Evolutionary conservation across 306 rosid genomes (phyloP).

Genomic region (Cotoneaster glaucophyllus): DNA sequence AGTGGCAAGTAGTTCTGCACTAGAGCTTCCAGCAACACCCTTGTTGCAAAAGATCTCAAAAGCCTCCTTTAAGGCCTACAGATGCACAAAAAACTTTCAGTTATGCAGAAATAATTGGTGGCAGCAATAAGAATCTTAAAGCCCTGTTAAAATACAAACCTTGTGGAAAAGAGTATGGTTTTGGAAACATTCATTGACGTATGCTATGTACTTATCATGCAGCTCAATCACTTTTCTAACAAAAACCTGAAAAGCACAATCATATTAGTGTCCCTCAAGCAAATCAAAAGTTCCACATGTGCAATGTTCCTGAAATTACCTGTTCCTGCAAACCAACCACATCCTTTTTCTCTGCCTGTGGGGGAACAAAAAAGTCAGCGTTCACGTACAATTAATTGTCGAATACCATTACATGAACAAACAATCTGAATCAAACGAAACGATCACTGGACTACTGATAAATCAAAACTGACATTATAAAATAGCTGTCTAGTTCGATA

Average conservation of each 20-base stretch:
- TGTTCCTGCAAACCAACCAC: slow-evolving; percentile 56
- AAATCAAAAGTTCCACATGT: slow-evolving; percentile 6
- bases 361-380: slow-evolving; percentile 20
- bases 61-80: slow-evolving; percentile 47
- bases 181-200: slow-evolving; percentile 79
- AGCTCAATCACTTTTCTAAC: slow-evolving; percentile 52
- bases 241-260: slow-evolving; percentile 39
- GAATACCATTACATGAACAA: background rate
- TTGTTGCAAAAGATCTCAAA: slow-evolving; percentile 52
- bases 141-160: slow-evolving; percentile 21
- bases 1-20: slow-evolving; percentile 46
- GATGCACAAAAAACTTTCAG: slow-evolving; percentile 3
- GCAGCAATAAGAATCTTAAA: slow-evolving; percentile 4
- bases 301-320: slow-evolving; percentile 18
- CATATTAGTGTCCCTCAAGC: slow-evolving; percentile 19
- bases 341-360: slow-evolving; percentile 85
- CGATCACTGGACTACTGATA: background rate
- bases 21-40: slow-evolving; percentile 52
- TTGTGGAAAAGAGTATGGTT: slow-evolving; percentile 63
- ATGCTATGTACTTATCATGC: slow-evolving; percentile 49
- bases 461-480: background rate
- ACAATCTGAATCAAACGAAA: background rate
- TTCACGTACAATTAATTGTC: slow-evolving; percentile 14
- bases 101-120: background rate
- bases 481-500: background rate